phyloP scores from a whole-genome alignment of 345 rosid species.

The Eucalyptus marginata region DNA sequence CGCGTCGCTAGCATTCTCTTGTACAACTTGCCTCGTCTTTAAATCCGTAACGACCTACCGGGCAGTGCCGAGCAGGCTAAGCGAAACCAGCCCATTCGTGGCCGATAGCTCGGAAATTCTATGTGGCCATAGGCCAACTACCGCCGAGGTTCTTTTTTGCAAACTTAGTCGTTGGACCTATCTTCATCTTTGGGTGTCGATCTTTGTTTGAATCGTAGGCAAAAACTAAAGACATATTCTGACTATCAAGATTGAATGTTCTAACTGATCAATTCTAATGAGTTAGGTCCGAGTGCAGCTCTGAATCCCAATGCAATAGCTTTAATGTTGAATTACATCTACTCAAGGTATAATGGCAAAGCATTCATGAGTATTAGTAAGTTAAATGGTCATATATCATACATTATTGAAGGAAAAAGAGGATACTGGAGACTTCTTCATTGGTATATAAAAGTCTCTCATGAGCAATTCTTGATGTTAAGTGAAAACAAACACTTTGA shows the following conservation, averaged over 20 bases:
- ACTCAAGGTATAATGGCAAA: background rate
- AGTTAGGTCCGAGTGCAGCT: background rate
- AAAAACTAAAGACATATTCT: background rate
- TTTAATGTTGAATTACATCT: no score
- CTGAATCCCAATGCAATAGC: background rate
- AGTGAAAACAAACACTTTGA: background rate
- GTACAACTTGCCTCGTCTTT: background rate
- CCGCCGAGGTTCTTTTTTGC: background rate
- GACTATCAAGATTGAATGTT: background rate
- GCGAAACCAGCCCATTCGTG: accelerated
- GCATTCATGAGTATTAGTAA: no score
- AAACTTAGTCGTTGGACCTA: background rate
- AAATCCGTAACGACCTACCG: background rate
- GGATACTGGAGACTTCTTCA: background rate
- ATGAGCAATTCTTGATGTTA: background rate
- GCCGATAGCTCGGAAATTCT: background rate
- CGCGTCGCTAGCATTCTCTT: background rate
- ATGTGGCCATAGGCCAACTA: background rate
- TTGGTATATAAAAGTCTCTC: background rate
- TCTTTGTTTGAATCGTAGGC: background rate
- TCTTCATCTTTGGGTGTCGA: background rate
- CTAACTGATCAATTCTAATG: background rate
- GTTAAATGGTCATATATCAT: no score
- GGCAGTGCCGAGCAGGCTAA: accelerated
- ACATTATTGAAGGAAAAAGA: no score